Evolutionary conservation across 2,329 filamentous ascomycete species (phyloP), one percentile per base, ranked within the genome.

Genomic region (Phaeosphaeriaceae sp.): DNA sequence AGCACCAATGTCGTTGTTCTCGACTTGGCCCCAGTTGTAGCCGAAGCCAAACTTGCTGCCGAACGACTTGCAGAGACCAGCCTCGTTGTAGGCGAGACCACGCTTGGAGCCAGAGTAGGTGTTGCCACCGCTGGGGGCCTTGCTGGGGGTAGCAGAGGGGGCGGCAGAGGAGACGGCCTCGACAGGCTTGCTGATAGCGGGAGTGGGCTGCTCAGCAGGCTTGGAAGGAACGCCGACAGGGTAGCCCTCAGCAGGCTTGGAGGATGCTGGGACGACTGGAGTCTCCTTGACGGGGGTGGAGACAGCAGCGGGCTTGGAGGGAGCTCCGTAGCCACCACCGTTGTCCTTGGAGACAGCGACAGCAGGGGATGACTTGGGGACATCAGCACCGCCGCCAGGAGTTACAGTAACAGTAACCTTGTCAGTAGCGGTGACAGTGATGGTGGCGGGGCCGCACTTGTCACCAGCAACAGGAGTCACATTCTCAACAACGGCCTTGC

Each of bases 1-100:
- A 68, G 88, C 70, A 20, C 75, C 72, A 17, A 82, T 78, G 41
- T 79, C 78, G 58, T 78, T 75, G 48, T 58, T 67, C 54, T 69
- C 65, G 41, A 62, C 58, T 25, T 70, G 65, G 46, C 78, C 87
- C 89, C 89, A 92, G 84, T 91, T 91, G 83, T 90, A 90, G 48
- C 79, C 83, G 86, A 89, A 91, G 42, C 78, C 76, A 70, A 86
- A 82, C 58, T 83, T 72, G 50, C 74, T 72, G 48, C 78, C 69
- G 74, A 91, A 88, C 62, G 76, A 68, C 54, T 80, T 77, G 73
- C 84, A 83, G 36, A 89, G 79, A 25, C 65, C 67, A 54, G 82
- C 82, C 31, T 86, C 79, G 77, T 91, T 91, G 84, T 88, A 92
- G 51, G 86, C 86, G 50, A 91, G 77, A 77, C 89, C 89, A 73